Conservation (phyloP, 208 protist genomes). For the Acanthamoeba healyi region DNA sequence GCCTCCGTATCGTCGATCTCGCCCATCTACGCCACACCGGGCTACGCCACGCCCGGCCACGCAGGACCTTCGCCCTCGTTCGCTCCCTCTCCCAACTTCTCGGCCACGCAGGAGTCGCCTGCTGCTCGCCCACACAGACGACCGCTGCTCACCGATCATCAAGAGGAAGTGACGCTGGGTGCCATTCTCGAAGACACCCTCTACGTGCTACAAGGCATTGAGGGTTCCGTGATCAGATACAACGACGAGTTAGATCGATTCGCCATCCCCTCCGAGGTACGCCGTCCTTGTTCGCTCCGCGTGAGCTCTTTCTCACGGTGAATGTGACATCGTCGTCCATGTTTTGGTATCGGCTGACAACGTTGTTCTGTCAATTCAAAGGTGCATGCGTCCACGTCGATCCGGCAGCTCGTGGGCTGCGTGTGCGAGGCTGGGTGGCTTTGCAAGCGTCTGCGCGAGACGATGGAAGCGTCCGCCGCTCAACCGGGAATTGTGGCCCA, state of each 20-base stretch:
- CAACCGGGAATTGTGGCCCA: slow-evolving; percentile 18
- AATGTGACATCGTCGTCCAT: too few species aligned
- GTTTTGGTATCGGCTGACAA: background rate
- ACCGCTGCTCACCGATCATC: background rate
- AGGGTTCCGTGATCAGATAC: slow-evolving; percentile 83
- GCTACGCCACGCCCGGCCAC: background rate
- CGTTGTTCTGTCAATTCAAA: background rate
- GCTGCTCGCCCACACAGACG: background rate
- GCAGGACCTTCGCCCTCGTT: background rate
- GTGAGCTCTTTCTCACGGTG: too few species aligned
- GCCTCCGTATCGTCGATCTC: background rate
- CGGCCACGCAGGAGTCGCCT: background rate
- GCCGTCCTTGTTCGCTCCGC: background rate
- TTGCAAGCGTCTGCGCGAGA: slow-evolving; percentile 77
- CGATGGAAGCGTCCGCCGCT: slow-evolving; percentile 28
- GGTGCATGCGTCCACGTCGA: slow-evolving; percentile 74
- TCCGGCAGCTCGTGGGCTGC: slow-evolving; percentile 74
- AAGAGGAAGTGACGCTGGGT: slow-evolving; percentile 6
- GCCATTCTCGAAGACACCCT: slow-evolving; percentile 33
- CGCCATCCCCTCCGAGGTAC: background rate
- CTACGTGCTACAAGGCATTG: slow-evolving; percentile 81
- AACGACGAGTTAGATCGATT: slow-evolving; percentile 71
- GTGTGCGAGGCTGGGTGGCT: slow-evolving; percentile 85
- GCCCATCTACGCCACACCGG: background rate
- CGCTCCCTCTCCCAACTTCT: background rate